Evolutionary conservation across 2,329 filamentous ascomycete species (phyloP).

Genomic region (Beauveria bassiana): DNA sequence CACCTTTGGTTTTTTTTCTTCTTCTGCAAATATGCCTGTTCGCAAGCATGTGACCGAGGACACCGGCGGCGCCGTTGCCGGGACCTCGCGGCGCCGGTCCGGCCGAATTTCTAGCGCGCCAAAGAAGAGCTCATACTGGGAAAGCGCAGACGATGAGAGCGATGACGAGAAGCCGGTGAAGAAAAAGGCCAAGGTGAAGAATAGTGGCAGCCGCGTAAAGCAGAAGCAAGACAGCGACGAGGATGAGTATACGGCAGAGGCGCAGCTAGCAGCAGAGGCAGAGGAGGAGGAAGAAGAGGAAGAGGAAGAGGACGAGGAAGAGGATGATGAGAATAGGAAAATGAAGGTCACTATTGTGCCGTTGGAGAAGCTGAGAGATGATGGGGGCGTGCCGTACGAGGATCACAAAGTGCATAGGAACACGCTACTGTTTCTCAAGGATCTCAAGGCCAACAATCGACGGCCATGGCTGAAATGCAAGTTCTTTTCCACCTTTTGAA

Average conservation of each 20-base stretch:
- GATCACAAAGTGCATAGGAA: constrained; percentile 49
- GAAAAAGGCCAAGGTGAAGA: constrained; percentile 19
- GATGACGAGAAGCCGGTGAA: constrained; percentile 17
- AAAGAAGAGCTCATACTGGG: constrained; percentile 46
- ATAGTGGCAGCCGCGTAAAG: constrained; percentile 11
- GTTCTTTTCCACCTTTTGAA: constrained; percentile 1
- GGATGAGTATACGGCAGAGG: constrained; percentile 17
- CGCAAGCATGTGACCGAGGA: constrained; percentile 30
- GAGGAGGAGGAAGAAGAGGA: constrained; percentile 15
- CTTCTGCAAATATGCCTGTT: constrained; percentile 25
- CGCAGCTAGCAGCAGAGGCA: background rate
- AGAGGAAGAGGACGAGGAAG: constrained; percentile 24
- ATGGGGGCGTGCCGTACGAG: constrained; percentile 35
- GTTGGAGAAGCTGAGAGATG: constrained; percentile 27
- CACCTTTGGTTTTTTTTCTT: too few relatives aligned
- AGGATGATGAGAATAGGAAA: constrained; percentile 30
- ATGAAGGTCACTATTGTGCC: constrained; percentile 29
- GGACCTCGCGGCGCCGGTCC: constrained; percentile 37
- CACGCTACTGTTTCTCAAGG: constrained; percentile 48
- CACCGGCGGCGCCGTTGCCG: constrained; percentile 13
- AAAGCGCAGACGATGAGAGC: constrained; percentile 25
- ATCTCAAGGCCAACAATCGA: constrained; percentile 53
- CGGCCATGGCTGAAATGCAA: constrained; percentile 52
- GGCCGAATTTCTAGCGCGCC: constrained; percentile 36
- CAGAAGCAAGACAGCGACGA: constrained; percentile 18